Evolutionary conservation across 768 basidiomycete genomes (phyloP).

Genomic region (Boletus rubescentipes): DNA sequence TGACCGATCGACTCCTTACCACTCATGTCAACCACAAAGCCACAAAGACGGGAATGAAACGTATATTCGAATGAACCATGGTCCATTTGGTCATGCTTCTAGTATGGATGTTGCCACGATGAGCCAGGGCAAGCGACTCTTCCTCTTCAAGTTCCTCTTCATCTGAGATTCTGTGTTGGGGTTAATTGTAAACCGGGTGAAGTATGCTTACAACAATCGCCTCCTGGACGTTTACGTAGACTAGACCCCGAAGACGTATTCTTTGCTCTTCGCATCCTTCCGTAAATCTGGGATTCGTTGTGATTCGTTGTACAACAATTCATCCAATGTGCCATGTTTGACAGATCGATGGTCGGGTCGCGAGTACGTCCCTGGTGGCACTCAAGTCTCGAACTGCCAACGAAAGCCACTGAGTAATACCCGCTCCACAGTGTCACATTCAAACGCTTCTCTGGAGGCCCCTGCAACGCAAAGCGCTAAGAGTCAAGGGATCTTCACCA

Average conservation of each 20-base stretch:
- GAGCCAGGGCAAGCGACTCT: background rate
- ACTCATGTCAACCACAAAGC: background rate
- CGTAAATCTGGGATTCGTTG: slow-evolving; percentile 1
- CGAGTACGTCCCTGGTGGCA: background rate
- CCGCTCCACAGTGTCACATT: slow-evolving; percentile 13
- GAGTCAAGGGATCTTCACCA: background rate
- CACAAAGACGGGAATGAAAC: slow-evolving; percentile 10
- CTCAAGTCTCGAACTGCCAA: background rate
- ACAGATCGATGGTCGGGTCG: slow-evolving; percentile 3
- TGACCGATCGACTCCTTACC: background rate
- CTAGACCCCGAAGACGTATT: slow-evolving; percentile 1
- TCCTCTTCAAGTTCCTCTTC: no score
- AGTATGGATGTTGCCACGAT: background rate
- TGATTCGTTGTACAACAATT: no score
- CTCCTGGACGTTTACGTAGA: background rate
- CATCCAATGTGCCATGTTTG: slow-evolving; percentile 3
- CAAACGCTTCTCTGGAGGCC: background rate
- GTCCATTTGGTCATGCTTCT: background rate
- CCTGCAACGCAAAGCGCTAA: background rate
- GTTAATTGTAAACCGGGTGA: background rate
- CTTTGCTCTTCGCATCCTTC: background rate
- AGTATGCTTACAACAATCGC: background rate
- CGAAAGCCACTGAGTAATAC: slow-evolving; percentile 4
- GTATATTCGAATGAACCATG: background rate
- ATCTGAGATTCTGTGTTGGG: background rate